Evolutionary conservation across 345 rosid species (phyloP).

Genomic region (Citrus trifoliata): DNA sequence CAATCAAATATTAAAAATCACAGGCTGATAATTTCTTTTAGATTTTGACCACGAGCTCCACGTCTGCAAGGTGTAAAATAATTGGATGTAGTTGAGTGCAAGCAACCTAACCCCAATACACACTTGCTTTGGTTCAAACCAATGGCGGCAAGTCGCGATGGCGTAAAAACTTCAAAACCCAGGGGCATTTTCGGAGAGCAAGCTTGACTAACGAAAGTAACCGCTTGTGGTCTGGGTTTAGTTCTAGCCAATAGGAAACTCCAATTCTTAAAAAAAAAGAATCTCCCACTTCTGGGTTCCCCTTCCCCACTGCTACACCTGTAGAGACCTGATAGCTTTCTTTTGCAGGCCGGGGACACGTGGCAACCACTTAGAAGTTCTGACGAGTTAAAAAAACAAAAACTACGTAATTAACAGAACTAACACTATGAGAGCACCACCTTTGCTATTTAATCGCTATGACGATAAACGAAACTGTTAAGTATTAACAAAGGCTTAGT

Average conservation of each 20-base stretch:
- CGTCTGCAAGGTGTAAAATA: constrained; percentile 12
- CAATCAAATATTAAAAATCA: neutral
- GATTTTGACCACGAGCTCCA: neutral
- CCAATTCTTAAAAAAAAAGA: neutral
- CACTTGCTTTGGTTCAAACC: neutral
- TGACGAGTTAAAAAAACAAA: neutral
- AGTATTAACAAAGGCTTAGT: too few species aligned
- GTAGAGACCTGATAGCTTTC: constrained; percentile 27
- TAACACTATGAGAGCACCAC: constrained; percentile 12
- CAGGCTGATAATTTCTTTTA: neutral
- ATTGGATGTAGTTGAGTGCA: constrained; percentile 22
- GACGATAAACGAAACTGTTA: too few species aligned
- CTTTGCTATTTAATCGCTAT: neutral
- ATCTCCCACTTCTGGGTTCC: neutral
- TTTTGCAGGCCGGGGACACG: constrained; percentile 15
- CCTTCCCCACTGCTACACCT: constrained; percentile 19
- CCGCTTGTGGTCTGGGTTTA: neutral
- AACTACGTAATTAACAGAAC: neutral
- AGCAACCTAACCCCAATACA: constrained; percentile 24
- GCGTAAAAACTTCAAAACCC: neutral
- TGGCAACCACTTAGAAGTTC: constrained; percentile 18
- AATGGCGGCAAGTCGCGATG: constrained; percentile 15
- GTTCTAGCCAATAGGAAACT: constrained; percentile 14
- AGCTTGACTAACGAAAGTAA: neutral
- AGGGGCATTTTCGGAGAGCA: neutral